These are phyloP conservation scores for Cutaneotrichosporon cavernicola DNA, from an alignment of 1,284 basidiomycete genomes.

Conservation along the genomic window DNA sequence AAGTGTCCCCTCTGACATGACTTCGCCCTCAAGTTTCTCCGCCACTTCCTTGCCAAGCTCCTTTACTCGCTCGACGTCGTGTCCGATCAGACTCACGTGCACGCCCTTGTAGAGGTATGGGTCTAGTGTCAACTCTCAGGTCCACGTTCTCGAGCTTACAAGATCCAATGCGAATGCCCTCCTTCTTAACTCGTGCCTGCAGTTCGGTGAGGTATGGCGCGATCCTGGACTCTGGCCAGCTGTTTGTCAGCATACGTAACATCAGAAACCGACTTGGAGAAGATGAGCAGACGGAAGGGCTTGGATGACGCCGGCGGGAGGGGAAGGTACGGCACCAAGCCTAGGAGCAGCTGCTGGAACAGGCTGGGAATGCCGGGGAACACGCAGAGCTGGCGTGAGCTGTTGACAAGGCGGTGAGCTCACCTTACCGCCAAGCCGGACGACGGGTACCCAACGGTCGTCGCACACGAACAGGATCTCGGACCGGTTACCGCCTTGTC, in stretches of 20 bases:
- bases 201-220: constrained; percentile 81
- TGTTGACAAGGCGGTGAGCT: constrained; percentile 8
- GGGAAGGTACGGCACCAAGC: constrained; percentile 69
- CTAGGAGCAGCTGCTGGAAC: constrained; percentile 75
- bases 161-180: constrained; percentile 78
- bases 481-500: constrained; percentile 55
- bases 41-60: constrained; percentile 65
- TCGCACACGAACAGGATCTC: constrained; percentile 70
- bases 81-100: constrained; percentile 74
- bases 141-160: constrained; percentile 50
- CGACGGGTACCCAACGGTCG: constrained; percentile 85
- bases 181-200: constrained; percentile 68
- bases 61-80: constrained; percentile 59
- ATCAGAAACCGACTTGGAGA: constrained; percentile 64
- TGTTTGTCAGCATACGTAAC: constrained; percentile 39
- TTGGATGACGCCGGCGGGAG: constrained; percentile 69
- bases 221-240: constrained; percentile 80
- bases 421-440: constrained; percentile 71
- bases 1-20: constrained; percentile 55
- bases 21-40: constrained; percentile 55
- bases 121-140: constrained; percentile 44
- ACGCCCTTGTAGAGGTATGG: constrained; percentile 60
- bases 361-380: constrained; percentile 87
- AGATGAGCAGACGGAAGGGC: constrained; percentile 72
- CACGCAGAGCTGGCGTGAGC: constrained; percentile 63